phyloP scores from a whole-genome alignment of 768 basidiomycete species.

The Boletus vermiculosoides region DNA sequence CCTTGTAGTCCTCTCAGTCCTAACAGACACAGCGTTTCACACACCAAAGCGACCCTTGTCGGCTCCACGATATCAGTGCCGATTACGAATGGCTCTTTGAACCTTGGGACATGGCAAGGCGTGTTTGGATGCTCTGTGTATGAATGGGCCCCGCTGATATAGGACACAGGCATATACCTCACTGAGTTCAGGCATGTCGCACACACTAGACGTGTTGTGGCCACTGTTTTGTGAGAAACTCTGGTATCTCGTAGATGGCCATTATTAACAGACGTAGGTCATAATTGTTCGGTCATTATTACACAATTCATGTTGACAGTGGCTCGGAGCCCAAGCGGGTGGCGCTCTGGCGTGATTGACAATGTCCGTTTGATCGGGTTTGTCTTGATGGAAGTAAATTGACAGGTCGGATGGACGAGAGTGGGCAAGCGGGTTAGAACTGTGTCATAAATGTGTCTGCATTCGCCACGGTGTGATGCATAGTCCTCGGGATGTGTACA shows the following conservation, averaged over 20 bases:
- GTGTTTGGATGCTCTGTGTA: slow-evolving; percentile 9
- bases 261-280: slow-evolving; percentile 10
- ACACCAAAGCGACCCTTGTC: slow-evolving; percentile 85
- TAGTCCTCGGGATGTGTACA: not conserved
- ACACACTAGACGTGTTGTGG: slow-evolving; percentile 70
- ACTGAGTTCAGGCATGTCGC: slow-evolving; percentile 75
- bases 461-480: not conserved
- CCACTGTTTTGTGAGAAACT: slow-evolving; percentile 70
- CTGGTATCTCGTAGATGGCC: not conserved
- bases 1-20: not conserved
- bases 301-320: not conserved
- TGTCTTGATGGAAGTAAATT: not conserved
- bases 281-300: slow-evolving; percentile 1
- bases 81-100: slow-evolving; percentile 73
- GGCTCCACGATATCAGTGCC: slow-evolving; percentile 83
- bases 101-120: slow-evolving; percentile 95
- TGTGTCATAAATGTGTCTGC: not conserved
- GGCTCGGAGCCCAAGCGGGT: not conserved
- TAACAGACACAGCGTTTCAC: slow-evolving; percentile 62
- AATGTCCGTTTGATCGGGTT: not conserved
- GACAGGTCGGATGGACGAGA: not conserved
- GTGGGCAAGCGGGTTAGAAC: not conserved
- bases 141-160: slow-evolving; percentile 1
- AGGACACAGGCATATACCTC: slow-evolving; percentile 68
- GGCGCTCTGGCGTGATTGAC: too few relatives aligned